Conservation (phyloP, 345 rosid genomes). For the Euphorbia lathyris region DNA sequence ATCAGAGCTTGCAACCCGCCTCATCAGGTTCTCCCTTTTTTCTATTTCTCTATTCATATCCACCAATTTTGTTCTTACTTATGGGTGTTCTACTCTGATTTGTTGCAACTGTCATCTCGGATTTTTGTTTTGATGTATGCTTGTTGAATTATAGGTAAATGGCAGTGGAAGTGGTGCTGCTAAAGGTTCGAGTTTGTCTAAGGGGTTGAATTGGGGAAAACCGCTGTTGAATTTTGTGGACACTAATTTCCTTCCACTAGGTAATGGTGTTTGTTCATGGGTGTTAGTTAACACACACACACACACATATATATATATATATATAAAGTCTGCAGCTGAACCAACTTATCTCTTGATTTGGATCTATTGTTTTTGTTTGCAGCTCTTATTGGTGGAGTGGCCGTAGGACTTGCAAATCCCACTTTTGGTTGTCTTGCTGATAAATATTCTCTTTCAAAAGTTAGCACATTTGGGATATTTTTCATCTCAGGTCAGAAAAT, state of each 20-base stretch:
- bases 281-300: no score
- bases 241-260: conserved; percentile 77
- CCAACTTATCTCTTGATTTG: neutral
- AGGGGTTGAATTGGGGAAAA: conserved; percentile 39
- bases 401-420: conserved; percentile 79
- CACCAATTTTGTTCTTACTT: neutral
- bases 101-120: neutral
- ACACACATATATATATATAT: no score
- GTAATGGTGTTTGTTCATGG: conserved; percentile 27
- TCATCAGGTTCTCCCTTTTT: conserved; percentile 34
- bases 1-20: conserved; percentile 43
- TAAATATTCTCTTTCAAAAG: conserved; percentile 61
- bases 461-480: conserved; percentile 76
- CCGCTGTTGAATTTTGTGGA: conserved; percentile 44
- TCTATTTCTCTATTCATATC: neutral
- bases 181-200: conserved; percentile 18
- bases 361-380: conserved; percentile 19
- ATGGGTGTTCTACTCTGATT: neutral
- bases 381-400: conserved; percentile 86
- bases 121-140: neutral
- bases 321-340: neutral
- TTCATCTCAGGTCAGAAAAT: conserved; percentile 63
- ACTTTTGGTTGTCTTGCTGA: conserved; percentile 81
- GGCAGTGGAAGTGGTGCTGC: conserved; percentile 31
- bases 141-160: conserved; percentile 31